Conservation (phyloP, 768 basidiomycete genomes). For the Boletus edulis region DNA sequence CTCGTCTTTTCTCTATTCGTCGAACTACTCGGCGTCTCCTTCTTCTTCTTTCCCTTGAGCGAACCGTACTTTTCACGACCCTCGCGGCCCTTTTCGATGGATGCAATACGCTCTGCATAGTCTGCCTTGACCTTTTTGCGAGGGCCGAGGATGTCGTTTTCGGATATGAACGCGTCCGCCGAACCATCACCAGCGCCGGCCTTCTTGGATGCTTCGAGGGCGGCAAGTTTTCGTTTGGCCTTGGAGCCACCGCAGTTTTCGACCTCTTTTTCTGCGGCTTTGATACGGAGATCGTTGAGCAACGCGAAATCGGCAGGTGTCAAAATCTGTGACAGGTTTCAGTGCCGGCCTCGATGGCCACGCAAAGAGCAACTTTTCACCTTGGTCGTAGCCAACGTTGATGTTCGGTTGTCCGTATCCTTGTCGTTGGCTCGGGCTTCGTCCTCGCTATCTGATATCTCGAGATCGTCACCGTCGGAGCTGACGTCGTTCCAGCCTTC, state of each 20-base stretch:
- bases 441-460: constrained; percentile 88
- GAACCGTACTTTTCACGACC: constrained; percentile 93
- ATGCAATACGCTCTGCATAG: constrained; percentile 91
- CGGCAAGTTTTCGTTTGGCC: constrained; percentile 87
- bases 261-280: constrained; percentile 71
- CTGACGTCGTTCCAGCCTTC: constrained; percentile 80
- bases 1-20: constrained; percentile 91
- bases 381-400: constrained; percentile 79
- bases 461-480: constrained; percentile 63
- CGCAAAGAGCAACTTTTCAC: constrained; percentile 31
- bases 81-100: constrained; percentile 89
- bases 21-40: constrained; percentile 75
- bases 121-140: constrained; percentile 91
- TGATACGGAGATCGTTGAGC: constrained; percentile 81
- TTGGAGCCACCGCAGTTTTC: constrained; percentile 67
- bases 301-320: constrained; percentile 96
- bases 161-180: constrained; percentile 66
- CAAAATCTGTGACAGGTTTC: constrained; percentile 61
- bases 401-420: constrained; percentile 40
- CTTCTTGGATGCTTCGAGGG: constrained; percentile 72
- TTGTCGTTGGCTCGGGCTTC: constrained; percentile 32
- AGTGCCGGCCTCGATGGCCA: not conserved
- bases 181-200: constrained; percentile 42
- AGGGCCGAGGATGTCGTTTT: constrained; percentile 89
- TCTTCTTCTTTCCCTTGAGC: constrained; percentile 88